Evolutionary conservation across 225 moss, liverwort and hornwort species (phyloP).

Genomic region (Sphagnum contortum): DNA sequence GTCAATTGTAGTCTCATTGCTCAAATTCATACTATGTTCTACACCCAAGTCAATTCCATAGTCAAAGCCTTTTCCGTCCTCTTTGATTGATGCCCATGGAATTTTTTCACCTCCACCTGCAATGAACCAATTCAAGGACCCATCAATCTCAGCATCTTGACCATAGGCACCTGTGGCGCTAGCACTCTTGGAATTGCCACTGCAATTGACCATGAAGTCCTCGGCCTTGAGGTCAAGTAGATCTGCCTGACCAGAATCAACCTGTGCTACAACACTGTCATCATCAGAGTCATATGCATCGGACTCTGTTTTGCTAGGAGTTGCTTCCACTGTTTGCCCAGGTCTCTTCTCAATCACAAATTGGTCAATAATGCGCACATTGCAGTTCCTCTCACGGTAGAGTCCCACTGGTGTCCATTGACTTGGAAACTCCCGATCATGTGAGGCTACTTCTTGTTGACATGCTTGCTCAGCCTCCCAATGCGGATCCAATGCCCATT

Average conservation of each 20-base stretch:
- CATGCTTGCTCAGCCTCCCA: constrained; percentile 51
- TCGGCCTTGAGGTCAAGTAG: not conserved
- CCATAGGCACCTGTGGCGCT: constrained; percentile 13
- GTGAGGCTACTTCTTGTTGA: constrained; percentile 24
- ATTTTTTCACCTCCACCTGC: not conserved
- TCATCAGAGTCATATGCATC: not conserved
- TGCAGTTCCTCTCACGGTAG: constrained; percentile 35
- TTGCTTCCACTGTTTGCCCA: not conserved
- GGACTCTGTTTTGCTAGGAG: not conserved
- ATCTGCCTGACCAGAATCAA: not conserved
- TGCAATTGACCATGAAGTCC: constrained; percentile 2
- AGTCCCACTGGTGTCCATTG: constrained; percentile 48
- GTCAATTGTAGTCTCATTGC: not conserved
- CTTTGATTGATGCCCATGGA: not conserved
- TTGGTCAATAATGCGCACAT: constrained; percentile 41
- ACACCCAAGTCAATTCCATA: not conserved
- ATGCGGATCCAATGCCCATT: constrained; percentile 51
- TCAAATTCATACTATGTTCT: not conserved
- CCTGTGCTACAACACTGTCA: not conserved
- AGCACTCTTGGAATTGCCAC: constrained; percentile 4
- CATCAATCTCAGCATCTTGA: constrained; percentile 19
- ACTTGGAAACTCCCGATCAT: constrained; percentile 34
- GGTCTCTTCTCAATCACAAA: constrained; percentile 25
- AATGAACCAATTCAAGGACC: constrained; percentile 26
- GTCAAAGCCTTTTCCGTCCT: not conserved